These are phyloP conservation scores for Fusarium acutatum DNA, from an alignment of 2,329 filamentous ascomycete species.

Conservation along the genomic window DNA sequence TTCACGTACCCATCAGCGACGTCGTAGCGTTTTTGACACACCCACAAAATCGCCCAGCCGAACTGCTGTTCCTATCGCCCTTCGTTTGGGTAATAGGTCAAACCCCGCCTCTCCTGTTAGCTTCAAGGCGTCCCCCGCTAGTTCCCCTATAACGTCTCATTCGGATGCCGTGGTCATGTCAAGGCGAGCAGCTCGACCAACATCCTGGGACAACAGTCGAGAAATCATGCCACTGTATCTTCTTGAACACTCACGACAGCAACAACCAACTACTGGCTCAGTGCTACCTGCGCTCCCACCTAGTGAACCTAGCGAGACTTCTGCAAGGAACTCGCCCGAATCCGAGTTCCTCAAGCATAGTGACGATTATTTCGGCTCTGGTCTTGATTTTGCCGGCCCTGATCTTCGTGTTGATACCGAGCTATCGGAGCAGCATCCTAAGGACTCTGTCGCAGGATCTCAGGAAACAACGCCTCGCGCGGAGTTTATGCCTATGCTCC, in stretches of 20 bases:
- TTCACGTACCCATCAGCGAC: conserved; percentile 55
- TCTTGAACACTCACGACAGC: conserved; percentile 68
- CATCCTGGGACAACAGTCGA: conserved; percentile 69
- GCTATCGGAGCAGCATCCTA: conserved; percentile 41
- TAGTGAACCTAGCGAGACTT: conserved; percentile 54
- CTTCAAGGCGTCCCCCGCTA: conserved; percentile 51
- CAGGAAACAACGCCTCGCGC: conserved; percentile 76
- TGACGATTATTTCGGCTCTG: conserved; percentile 42
- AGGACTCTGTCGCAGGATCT: conserved; percentile 64
- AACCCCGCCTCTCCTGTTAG: conserved; percentile 54
- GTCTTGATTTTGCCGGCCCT: conserved; percentile 29
- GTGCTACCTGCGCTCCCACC: conserved; percentile 61
- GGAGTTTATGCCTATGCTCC: conserved; percentile 47
- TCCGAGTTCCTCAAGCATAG: conserved; percentile 37
- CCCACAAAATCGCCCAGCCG: conserved; percentile 62
- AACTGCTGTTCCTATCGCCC: conserved; percentile 66
- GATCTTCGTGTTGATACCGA: conserved; percentile 54
- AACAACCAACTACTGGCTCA: conserved; percentile 46
- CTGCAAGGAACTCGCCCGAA: conserved; percentile 47
- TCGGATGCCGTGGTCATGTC: conserved; percentile 45
- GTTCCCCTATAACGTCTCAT: conserved; percentile 45
- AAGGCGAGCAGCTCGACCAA: conserved; percentile 59
- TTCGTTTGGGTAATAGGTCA: conserved; percentile 60
- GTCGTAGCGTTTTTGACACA: conserved; percentile 58
- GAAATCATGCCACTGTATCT: conserved; percentile 87